Evolutionary conservation across 257 asterid genomes (phyloP).

Genomic region (Oldenlandia corymbosa): DNA sequence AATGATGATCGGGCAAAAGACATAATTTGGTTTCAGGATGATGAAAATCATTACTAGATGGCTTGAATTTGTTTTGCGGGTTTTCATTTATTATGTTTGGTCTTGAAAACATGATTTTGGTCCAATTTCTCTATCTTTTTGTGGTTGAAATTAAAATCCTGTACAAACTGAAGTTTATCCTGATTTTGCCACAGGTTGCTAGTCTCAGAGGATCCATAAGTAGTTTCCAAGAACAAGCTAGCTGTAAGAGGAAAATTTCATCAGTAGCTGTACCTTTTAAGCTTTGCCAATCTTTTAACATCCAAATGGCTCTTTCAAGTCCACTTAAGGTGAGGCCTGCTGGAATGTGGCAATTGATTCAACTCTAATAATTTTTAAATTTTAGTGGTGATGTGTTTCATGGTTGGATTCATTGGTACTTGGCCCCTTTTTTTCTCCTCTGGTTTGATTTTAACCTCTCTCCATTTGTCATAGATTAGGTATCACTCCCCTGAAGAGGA

Average conservation of each 20-base stretch:
- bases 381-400: background rate
- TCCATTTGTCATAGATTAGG: constrained; percentile 46
- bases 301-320: constrained; percentile 67
- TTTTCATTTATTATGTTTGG: background rate
- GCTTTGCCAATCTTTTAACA: constrained; percentile 78
- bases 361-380: background rate
- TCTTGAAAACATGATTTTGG: background rate
- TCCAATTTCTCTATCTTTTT: background rate
- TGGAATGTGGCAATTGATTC: background rate
- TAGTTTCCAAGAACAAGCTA: constrained; percentile 97
- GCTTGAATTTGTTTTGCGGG: background rate
- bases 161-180: constrained; percentile 6
- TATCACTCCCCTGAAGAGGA: constrained; percentile 95
- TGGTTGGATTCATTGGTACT: background rate
- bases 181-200: constrained; percentile 55
- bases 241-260: constrained; percentile 71
- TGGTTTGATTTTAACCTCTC: background rate
- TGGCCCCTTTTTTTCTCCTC: too few relatives aligned
- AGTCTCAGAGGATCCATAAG: constrained; percentile 91
- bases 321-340: constrained; percentile 64
- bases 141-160: background rate
- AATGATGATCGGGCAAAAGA: background rate
- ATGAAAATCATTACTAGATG: background rate
- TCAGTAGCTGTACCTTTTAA: constrained; percentile 59
- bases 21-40: background rate